Base-by-base conservation (phyloP, 192 early-diverging fungal species). In the Coemansia pectinata region DNA sequence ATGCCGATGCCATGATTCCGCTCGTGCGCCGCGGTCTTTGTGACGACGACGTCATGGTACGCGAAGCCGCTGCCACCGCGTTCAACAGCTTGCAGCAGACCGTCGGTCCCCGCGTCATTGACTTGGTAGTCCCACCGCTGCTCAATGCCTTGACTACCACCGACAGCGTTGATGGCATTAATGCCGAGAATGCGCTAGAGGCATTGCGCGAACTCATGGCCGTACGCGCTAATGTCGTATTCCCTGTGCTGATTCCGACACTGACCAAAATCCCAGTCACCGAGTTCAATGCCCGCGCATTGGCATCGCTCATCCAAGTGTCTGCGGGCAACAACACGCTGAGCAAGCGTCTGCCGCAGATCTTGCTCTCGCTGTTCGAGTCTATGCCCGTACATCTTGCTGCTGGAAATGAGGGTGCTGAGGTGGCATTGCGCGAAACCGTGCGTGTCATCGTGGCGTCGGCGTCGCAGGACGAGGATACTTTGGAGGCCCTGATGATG, bases 141-240 rank as follows among this genome's bases (percentile, higher is more conserved):
- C 90, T 98, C 65, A 91, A 88, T 63, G 90, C 88, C 44, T 87
- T 99, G 41, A 70, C 79, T 3, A 86, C 88, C 29, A 47, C 62
- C 59, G 36, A 23, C 6, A 39, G 36, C 3, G 42, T 66, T 12
- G 67, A 52, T 4, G 76, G 76, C 10, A 78, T 78, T 42, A 61
- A 72, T 19, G 72, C 79, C 21, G 77, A 76, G 23, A 89, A 92
- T 70, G 97, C 96, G 12, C 82, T 99, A 76, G 93, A 95, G 74
- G 98, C 94, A 39, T 84, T 99, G 62, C 97, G 97, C 81, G 94
- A 98, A 76, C 92, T 99, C 59, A 98, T 98, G 96, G 88, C 94
- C 14, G 94, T 98, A 45, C 92, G 95, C n/a, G 92, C 93, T 63
- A 92, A 93, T 67, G 94, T 96, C 4, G 98, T 99, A 8, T 97